Evolutionary conservation across 202 grass and related monocot genomes (phyloP).

Genomic region (Hordeum pubiflorum): DNA sequence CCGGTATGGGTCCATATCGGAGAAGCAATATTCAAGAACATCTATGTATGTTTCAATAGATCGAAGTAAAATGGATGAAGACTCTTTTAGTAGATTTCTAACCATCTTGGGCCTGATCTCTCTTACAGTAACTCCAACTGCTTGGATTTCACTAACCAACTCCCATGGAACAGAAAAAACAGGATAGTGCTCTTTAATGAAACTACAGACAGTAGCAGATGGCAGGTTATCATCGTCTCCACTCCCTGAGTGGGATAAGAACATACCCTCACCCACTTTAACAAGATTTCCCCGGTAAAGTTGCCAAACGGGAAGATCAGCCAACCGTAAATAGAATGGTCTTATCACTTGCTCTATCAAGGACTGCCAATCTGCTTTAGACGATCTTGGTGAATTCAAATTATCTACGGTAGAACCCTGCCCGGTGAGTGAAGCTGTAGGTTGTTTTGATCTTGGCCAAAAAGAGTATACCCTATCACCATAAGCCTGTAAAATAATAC

Average conservation of each 20-base stretch:
- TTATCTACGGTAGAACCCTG: conserved; percentile 30
- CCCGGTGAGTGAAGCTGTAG: conserved; percentile 36
- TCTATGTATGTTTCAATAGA: conserved; percentile 86
- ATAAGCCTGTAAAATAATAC: conserved; percentile 76
- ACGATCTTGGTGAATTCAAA: conserved; percentile 41
- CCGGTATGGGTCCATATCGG: conserved; percentile 73
- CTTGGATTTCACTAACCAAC: conserved; percentile 85
- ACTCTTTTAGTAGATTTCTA: conserved; percentile 71
- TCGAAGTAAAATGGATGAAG: conserved; percentile 75
- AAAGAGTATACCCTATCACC: conserved; percentile 86
- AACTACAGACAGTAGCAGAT: conserved; percentile 85
- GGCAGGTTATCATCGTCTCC: conserved; percentile 73
- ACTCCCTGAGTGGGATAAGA: conserved; percentile 67
- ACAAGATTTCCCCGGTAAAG: conserved; percentile 85
- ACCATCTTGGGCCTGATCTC: conserved; percentile 96
- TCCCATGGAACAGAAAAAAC: conserved; percentile 98
- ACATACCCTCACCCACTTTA: conserved; percentile 97
- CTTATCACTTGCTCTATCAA: conserved; percentile 93
- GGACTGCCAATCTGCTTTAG: conserved; percentile 77
- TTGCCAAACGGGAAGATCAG: conserved; percentile 96
- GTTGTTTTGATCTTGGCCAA: conserved; percentile 88
- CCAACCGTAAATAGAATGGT: conserved; percentile 84
- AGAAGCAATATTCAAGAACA: conserved; percentile 94
- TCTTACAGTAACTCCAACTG: conserved; percentile 71
- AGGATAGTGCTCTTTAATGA: conserved; percentile 97